Percentiles rank a stretch among this genome's conserved stretches.
Evolutionary conservation across 2,329 filamentous ascomycete species (phyloP).

Genomic region (Remersonia thermophila): DNA sequence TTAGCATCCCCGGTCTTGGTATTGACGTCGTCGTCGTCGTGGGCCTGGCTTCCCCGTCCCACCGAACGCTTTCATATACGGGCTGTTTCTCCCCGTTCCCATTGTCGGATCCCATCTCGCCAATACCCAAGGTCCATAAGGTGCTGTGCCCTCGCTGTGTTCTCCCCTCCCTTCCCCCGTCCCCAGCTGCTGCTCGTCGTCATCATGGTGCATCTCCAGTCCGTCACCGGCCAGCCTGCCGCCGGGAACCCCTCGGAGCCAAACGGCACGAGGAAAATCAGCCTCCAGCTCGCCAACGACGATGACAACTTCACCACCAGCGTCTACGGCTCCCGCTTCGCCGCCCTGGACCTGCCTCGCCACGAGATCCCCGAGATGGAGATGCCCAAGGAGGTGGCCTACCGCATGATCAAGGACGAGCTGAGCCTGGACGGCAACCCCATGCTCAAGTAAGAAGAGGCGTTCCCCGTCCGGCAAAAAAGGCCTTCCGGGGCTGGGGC

Average conservation of each 20-base stretch:
- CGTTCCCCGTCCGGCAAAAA: no score
- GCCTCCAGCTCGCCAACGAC: slow-evolving; percentile 37
- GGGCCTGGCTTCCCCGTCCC: no score
- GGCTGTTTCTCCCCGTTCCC: no score
- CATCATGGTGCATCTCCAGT: slow-evolving; percentile 41
- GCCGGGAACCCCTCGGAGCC: no score
- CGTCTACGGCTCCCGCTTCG: slow-evolving; percentile 81
- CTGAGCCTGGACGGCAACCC: slow-evolving; percentile 84
- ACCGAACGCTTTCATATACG: no score
- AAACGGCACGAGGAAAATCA: slow-evolving; percentile 29
- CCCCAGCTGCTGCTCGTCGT: background rate
- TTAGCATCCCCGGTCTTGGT: no score
- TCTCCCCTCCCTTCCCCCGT: no score
- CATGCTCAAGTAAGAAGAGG: slow-evolving; percentile 66
- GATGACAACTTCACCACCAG: slow-evolving; percentile 57
- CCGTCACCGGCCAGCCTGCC: slow-evolving; percentile 26
- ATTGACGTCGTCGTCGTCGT: no score
- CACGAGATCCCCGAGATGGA: slow-evolving; percentile 79
- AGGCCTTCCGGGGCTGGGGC: background rate
- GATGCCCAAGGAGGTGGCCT: slow-evolving; percentile 89
- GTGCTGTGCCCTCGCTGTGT: no score
- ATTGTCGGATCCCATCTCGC: no score
- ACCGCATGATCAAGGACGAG: slow-evolving; percentile 93
- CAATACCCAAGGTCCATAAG: no score
- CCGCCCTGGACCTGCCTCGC: slow-evolving; percentile 65